Percentiles rank a stretch among this genome's conserved stretches.
Evolutionary conservation across 2,329 filamentous ascomycete genomes (phyloP).

Genomic region (Rhynchosporium graminicola): DNA sequence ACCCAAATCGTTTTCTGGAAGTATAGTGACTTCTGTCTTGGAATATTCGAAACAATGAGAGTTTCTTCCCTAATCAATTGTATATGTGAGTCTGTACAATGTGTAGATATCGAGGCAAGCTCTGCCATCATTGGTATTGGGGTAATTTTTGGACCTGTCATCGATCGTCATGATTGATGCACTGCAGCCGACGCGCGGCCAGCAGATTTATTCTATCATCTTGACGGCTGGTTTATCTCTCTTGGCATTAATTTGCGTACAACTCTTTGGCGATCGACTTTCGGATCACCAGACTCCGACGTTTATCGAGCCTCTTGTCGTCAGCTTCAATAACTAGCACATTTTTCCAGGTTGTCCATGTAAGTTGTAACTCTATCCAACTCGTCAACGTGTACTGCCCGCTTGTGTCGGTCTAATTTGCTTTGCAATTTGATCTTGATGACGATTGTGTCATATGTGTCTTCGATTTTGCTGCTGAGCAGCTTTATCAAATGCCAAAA

Average conservation of each 20-base stretch:
- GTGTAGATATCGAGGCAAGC: constrained; percentile 15
- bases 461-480: constrained; percentile 13
- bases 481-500: neutral
- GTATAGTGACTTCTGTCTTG: constrained; percentile 12
- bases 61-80: constrained; percentile 16
- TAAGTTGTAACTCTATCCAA: constrained; percentile 15
- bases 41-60: constrained; percentile 12
- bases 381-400: constrained; percentile 15
- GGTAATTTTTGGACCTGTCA: constrained; percentile 1
- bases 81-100: constrained; percentile 5
- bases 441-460: constrained; percentile 20
- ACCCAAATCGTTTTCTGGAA: neutral
- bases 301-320: constrained; percentile 19
- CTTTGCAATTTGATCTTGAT: constrained; percentile 22
- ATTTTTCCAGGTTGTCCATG: constrained; percentile 19
- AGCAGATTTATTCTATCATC: constrained; percentile 21
- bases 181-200: neutral
- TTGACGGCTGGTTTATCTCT: constrained; percentile 14
- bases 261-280: constrained; percentile 17
- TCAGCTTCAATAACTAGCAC: constrained; percentile 22
- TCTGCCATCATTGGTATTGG: constrained; percentile 18
- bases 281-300: constrained; percentile 9
- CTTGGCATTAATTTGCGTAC: constrained; percentile 13
- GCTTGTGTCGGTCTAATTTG: constrained; percentile 19
- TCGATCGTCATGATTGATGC: neutral